Evolutionary conservation across 768 basidiomycete species (phyloP).

Genomic region (Gloeostereum incarnatum): DNA sequence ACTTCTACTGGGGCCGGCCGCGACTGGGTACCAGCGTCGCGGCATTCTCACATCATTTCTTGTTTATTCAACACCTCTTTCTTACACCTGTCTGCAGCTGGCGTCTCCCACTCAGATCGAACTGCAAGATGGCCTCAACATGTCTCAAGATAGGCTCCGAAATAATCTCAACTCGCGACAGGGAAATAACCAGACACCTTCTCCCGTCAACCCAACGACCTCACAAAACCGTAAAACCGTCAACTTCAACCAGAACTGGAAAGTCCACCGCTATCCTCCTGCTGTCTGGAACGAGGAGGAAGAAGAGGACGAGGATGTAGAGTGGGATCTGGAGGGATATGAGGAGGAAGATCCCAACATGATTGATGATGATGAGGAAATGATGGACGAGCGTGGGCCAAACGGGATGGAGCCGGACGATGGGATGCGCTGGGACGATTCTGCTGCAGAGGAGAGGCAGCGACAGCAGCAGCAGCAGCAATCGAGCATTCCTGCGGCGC

Average conservation of each 20-base stretch:
- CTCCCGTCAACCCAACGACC: conserved; percentile 30
- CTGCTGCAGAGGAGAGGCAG: conserved; percentile 44
- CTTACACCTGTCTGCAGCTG: conserved; percentile 32
- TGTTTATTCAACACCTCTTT: conserved; percentile 5
- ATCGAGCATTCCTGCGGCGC: conserved; percentile 20
- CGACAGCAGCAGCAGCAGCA: conserved; percentile 14
- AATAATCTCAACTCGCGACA: conserved; percentile 38
- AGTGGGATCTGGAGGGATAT: conserved; percentile 63
- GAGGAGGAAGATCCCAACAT: conserved; percentile 61
- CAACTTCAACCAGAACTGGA: conserved; percentile 61
- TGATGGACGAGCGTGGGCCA: conserved; percentile 18
- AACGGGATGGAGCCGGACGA: conserved; percentile 63
- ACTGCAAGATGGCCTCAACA: conserved; percentile 40
- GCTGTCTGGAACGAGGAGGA: conserved; percentile 80
- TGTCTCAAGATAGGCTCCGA: conserved; percentile 45
- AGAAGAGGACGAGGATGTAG: conserved; percentile 51
- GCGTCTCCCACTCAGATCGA: conserved; percentile 70
- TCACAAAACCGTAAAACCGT: conserved; percentile 38
- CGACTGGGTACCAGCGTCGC: no score
- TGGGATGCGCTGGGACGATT: conserved; percentile 84
- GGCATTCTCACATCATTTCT: no score
- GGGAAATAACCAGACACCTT: conserved; percentile 39
- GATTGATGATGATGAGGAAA: conserved; percentile 49
- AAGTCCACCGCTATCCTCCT: conserved; percentile 69
- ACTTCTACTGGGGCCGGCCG: no score